Base-by-base conservation (phyloP, 1,139 yeast species). In the Pichia sp. region DNA sequence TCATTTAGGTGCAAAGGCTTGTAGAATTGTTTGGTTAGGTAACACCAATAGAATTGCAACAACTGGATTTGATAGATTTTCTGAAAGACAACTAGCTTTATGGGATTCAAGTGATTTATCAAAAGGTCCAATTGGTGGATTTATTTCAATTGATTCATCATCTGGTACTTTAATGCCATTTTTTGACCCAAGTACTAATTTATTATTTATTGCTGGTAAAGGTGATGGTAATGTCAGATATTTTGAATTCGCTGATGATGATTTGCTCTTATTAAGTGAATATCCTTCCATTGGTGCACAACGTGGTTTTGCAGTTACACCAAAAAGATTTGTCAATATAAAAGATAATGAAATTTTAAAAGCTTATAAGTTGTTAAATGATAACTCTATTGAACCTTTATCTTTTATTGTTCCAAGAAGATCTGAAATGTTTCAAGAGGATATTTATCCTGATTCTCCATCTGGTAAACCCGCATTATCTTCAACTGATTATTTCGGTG, bases 221-320 rank as follows among this genome's bases (percentile, higher is more conserved):
- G 99, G 99, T 67, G 99, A 93, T 68, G 98, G 99, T 64, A 93
- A 93, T 68, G 89, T 93, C 65, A 87, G 97, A 64, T 91, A 91
- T 71, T 90, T 75, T 65, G 98, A 93, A 70, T 88, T 79, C 66
- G 87, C 83, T 59, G 82, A 86, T 61, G 98, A 93, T 64, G 84
- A 81, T 60, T 75, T 93, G 56, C 82, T 75, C 69, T 90, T 87
- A 60, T 73, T 93, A 57, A 87, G 96, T 7, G 96, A 91, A 68
- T 93, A 79, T 68, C 83, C 84, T 54, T 89, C 97, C 2, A 80
- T 83, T 7, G 96, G 89, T 48, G 95, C 99, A 3, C 99, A 93
- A 74, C 84, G 99, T 69, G 99, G 99, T 1, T 84, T 91, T 67
- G 95, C 96, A 0, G 80, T 85, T 46, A 80, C 93, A 27, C 98